Percentiles rank a stretch among this genome's conserved stretches.
Conservation (phyloP, 1,139 yeast genomes). For the Lodderomyces parapsilosis region DNA sequence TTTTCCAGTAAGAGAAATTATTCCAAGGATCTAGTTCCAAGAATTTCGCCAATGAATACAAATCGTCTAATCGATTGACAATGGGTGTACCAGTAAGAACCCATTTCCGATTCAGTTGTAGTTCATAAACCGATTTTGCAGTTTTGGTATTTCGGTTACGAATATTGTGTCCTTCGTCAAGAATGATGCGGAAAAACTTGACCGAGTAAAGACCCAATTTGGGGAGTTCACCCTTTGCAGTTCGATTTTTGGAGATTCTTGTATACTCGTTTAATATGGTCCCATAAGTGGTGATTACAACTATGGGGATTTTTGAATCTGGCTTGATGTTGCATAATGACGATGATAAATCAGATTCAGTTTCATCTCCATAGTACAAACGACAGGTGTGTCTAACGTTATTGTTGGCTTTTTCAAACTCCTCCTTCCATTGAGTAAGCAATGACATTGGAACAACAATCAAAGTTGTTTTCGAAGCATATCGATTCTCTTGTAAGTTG, state of each 20-base stretch:
- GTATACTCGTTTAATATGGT: conserved; percentile 76
- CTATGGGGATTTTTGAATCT: conserved; percentile 55
- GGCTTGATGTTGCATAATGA: conserved; percentile 32
- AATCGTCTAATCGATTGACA: conserved; percentile 82
- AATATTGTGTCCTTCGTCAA: conserved; percentile 93
- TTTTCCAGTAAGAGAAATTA: conserved; percentile 83
- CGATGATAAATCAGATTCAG: conserved; percentile 44
- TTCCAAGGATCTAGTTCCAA: conserved; percentile 87
- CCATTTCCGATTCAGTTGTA: conserved; percentile 74
- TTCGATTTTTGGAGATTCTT: conserved; percentile 32
- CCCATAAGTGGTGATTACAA: conserved; percentile 85
- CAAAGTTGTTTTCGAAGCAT: conserved; percentile 73
- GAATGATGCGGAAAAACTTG: conserved; percentile 71
- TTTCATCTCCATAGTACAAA: conserved; percentile 74
- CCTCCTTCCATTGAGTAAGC: conserved; percentile 87
- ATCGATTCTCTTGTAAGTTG: conserved; percentile 19
- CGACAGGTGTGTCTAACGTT: conserved; percentile 44
- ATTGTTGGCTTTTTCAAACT: conserved; percentile 60
- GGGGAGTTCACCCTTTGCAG: conserved; percentile 30
- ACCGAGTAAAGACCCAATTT: conserved; percentile 65
- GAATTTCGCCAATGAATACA: conserved; percentile 75
- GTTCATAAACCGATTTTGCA: conserved; percentile 71
- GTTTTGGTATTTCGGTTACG: conserved; percentile 80
- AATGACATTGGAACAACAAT: conserved; percentile 91
- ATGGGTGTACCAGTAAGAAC: conserved; percentile 93